Evolutionary conservation across 257 asterid genomes (phyloP), one percentile per base, ranked within the genome.

Genomic region (Primulina huaijiensis): DNA sequence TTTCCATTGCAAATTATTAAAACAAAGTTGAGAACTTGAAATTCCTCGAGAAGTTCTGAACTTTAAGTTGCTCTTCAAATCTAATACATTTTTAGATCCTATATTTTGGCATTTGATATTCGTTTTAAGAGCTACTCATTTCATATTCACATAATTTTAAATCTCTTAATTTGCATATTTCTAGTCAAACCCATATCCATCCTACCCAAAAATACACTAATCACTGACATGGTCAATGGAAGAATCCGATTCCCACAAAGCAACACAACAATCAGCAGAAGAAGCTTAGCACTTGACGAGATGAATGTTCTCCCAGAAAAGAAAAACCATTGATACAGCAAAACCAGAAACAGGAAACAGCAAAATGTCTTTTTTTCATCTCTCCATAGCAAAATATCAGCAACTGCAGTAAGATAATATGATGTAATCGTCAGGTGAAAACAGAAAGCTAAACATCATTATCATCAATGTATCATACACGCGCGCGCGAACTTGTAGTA

Each of bases 371-470:
- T 82, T 88, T 81, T 88, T 82, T 94, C 97, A 81, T 88, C 91
- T 78, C 97, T 92, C 99, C 99, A 94, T 67, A 94, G 88, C 82
- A 94, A 85, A 81, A 91, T 77, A 64, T 94, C 92, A 50, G 97
- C 92, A 87, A 88, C 96, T 94, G 97, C 83, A 81, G 67, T 12
- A 76, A 65, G 75, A 74, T 33, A 72, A 50, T 8, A 77, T 7
- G 76, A 63, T 27, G 76, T 82, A 83, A 85, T 25, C 31, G 38
- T 43, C 43, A 33, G 17, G 55, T 58, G 60, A 70, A 67, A 63
- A 72, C 52, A 72, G 20, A 27, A 23, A 12, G 53, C 52, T 73
- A 27, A 60, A 29, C 52, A 64, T 60, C 50, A 35, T 53, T n/a
- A 58, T 73, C 69, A 8, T 52, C 43, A 50, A 46, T 58, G 60